phyloP scores from a whole-genome alignment of 805 yeast genomes.

The Pichia exigua region DNA sequence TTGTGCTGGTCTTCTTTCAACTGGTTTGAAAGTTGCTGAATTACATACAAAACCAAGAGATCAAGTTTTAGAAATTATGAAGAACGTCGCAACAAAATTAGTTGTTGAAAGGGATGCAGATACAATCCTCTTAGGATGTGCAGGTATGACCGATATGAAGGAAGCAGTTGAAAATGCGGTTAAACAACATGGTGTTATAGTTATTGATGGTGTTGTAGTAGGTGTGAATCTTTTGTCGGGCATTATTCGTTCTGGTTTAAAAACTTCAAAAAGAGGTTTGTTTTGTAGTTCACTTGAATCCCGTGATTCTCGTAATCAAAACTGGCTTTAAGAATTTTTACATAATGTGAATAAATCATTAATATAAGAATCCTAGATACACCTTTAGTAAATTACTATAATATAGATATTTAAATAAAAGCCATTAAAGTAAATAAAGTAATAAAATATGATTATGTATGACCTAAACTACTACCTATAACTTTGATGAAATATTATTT shows the following conservation, averaged over 20 bases:
- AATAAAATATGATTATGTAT: neutral
- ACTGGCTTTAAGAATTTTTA: slow-evolving; percentile 1
- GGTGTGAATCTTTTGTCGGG: slow-evolving; percentile 28
- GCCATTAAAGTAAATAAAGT: too few relatives aligned
- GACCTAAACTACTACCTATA: neutral
- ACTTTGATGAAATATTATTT: slow-evolving; percentile 7
- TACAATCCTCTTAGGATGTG: slow-evolving; percentile 64
- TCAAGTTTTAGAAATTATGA: slow-evolving; percentile 24
- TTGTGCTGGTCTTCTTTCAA: slow-evolving; percentile 29
- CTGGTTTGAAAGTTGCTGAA: slow-evolving; percentile 27
- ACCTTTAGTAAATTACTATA: too few relatives aligned
- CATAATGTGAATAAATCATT: neutral
- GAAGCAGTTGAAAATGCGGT: slow-evolving; percentile 87
- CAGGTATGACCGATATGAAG: slow-evolving; percentile 84
- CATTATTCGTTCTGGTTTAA: slow-evolving; percentile 29
- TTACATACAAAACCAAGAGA: slow-evolving; percentile 26
- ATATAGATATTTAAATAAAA: too few relatives aligned
- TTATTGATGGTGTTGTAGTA: slow-evolving; percentile 45
- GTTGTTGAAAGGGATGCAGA: slow-evolving; percentile 31
- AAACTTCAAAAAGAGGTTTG: slow-evolving; percentile 25
- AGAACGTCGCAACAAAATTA: slow-evolving; percentile 18
- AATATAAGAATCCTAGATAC: neutral
- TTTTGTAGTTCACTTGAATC: slow-evolving; percentile 13
- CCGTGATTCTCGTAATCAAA: slow-evolving; percentile 5
- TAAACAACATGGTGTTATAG: slow-evolving; percentile 86